phyloP scores from a whole-genome alignment of 805 yeast genomes.

The Candida berthetii region DNA sequence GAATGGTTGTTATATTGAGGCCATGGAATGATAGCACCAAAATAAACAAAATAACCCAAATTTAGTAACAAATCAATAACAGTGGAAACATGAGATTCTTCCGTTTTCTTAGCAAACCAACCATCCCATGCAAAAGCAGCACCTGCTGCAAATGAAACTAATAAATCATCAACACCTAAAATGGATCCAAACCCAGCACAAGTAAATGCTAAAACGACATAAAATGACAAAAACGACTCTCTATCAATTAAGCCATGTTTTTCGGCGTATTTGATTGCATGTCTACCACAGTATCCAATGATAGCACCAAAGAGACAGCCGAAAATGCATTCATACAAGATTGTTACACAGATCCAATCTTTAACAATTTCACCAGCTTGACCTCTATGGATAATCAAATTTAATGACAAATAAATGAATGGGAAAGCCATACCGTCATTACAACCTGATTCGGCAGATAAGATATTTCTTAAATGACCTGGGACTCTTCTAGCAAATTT shows the following conservation, averaged over 20 bases:
- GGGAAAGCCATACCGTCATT: constrained; percentile 98
- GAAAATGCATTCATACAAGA: constrained; percentile 75
- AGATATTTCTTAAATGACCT: constrained; percentile 79
- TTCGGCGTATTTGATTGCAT: constrained; percentile 72
- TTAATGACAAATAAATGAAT: constrained; percentile 66
- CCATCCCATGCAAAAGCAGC: constrained; percentile 95
- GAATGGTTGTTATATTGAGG: constrained; percentile 54
- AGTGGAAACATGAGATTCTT: constrained; percentile 80
- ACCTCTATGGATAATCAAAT: constrained; percentile 60
- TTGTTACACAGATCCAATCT: constrained; percentile 73
- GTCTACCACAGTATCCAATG: constrained; percentile 68
- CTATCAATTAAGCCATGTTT: constrained; percentile 66
- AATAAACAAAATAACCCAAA: constrained; percentile 81
- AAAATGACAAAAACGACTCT: constrained; percentile 83
- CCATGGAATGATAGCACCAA: constrained; percentile 93
- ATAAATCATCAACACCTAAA: constrained; percentile 82
- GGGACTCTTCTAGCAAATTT: constrained; percentile 88
- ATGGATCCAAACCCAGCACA: constrained; percentile 89
- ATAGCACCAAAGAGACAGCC: constrained; percentile 71
- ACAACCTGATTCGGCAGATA: constrained; percentile 84
- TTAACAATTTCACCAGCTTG: constrained; percentile 63
- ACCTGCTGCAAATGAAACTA: constrained; percentile 90
- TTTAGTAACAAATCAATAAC: constrained; percentile 83
- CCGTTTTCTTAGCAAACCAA: constrained; percentile 75
- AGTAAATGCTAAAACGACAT: constrained; percentile 72